Conservation (phyloP, 257 asterid genomes). For the Solanum appendiculatum region DNA sequence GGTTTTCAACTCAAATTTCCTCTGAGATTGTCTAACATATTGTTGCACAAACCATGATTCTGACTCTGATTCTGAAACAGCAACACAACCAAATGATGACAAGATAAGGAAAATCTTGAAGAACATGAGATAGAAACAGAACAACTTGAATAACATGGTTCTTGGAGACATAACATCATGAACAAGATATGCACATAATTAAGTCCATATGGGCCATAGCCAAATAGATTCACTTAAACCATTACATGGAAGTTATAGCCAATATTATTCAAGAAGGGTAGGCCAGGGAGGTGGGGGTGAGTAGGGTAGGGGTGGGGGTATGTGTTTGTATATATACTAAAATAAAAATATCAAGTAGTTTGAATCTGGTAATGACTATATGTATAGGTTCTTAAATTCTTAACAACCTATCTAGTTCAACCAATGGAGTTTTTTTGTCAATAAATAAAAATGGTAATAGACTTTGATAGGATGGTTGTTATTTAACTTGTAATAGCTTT, state of each 20-base stretch:
- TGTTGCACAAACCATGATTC: slow-evolving; percentile 31
- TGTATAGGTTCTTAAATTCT: neutral
- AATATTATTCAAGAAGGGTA: neutral
- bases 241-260: neutral
- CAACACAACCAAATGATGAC: slow-evolving; percentile 5
- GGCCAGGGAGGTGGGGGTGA: neutral
- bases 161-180: neutral
- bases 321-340: slow-evolving; percentile 6
- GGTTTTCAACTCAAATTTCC: slow-evolving; percentile 50
- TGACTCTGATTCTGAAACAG: slow-evolving; percentile 25
- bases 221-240: slow-evolving; percentile 8
- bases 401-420: neutral
- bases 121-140: neutral
- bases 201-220: slow-evolving; percentile 32
- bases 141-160: slow-evolving; percentile 29
- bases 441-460: neutral
- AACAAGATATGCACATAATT: neutral
- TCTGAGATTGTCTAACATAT: slow-evolving; percentile 15
- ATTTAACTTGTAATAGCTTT: neutral
- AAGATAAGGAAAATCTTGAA: slow-evolving; percentile 16
- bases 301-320: neutral
- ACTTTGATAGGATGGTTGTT: slow-evolving; percentile 6
- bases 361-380: neutral
- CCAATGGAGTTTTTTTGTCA: neutral
- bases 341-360: neutral